Conservation (phyloP, 352 stramenopile genomes). For the Blastocystis sp. region DNA sequence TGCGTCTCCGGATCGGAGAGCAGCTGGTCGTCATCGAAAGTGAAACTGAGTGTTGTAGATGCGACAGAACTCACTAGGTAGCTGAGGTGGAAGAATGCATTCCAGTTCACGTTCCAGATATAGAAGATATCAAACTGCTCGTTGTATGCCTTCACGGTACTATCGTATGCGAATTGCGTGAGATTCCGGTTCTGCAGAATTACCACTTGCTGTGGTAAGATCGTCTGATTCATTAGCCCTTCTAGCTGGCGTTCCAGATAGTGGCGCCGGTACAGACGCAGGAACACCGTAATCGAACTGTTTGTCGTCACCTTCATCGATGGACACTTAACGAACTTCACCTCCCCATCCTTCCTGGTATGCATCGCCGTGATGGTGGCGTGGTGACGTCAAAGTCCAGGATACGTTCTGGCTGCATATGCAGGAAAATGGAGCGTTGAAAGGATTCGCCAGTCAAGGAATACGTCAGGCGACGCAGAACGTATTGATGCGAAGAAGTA, state of each 20-base stretch:
- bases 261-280: slow-evolving; percentile 15
- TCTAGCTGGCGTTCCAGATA: slow-evolving; percentile 14
- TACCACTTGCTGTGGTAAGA: slow-evolving; percentile 4
- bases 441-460: too few relatives aligned
- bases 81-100: slow-evolving; percentile 45
- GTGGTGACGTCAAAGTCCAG: slow-evolving; percentile 11
- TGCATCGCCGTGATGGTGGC: neutral
- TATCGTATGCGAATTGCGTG: neutral
- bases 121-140: neutral
- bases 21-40: slow-evolving; percentile 46
- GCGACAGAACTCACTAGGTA: neutral
- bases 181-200: slow-evolving; percentile 49
- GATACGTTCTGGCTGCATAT: neutral
- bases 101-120: slow-evolving; percentile 59
- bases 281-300: slow-evolving; percentile 27
- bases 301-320: neutral
- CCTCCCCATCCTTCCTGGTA: neutral
- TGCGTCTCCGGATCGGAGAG: neutral
- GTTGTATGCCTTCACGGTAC: neutral
- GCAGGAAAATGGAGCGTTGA: neutral
- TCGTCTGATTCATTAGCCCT: neutral
- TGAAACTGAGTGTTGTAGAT: neutral
- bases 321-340: neutral
- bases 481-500: too few relatives aligned
- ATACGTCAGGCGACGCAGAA: slow-evolving; percentile 21